Conservation (phyloP, 352 stramenopile genomes). For the Phytophthora tubulina region DNA sequence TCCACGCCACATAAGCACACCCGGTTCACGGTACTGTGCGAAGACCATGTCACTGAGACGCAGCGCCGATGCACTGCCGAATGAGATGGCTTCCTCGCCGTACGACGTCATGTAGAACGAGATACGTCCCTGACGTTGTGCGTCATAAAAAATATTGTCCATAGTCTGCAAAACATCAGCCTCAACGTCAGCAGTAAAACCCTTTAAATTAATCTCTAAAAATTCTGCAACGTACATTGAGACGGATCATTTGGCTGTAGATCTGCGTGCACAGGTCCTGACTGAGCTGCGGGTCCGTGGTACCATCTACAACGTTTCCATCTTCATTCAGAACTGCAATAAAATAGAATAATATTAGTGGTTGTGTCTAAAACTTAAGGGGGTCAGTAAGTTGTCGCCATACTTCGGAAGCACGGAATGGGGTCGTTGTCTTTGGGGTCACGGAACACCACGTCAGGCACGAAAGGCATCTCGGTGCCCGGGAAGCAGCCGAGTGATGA, state of each 20-base stretch:
- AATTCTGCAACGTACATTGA: conserved; percentile 63
- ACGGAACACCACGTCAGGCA: conserved; percentile 88
- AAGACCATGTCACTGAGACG: conserved; percentile 94
- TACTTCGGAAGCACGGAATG: conserved; percentile 93
- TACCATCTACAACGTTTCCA: conserved; percentile 80
- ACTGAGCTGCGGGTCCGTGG: conserved; percentile 77
- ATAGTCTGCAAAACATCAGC: conserved; percentile 83
- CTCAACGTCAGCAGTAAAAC: conserved; percentile 6
- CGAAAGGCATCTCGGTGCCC: conserved; percentile 89
- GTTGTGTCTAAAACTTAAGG: neutral
- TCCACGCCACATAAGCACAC: conserved; percentile 98
- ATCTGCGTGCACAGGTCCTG: conserved; percentile 86
- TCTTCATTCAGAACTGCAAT: conserved; percentile 84
- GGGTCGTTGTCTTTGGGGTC: conserved; percentile 84
- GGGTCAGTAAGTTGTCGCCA: neutral
- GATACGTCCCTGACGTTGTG: conserved; percentile 97
- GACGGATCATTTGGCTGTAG: conserved; percentile 87
- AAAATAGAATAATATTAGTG: conserved; percentile 19
- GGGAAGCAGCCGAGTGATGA: conserved; percentile 68
- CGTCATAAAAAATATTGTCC: conserved; percentile 98
- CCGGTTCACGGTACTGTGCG: conserved; percentile 98
- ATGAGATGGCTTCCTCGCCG: conserved; percentile 96
- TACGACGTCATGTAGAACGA: conserved; percentile 97
- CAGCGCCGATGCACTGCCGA: conserved; percentile 95
- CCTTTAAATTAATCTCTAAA: neutral